A percentile compares a stretch with the other conserved stretches of the same genome.
Conservation (phyloP, 83 land plant species). For the Thuja plicata region DNA sequence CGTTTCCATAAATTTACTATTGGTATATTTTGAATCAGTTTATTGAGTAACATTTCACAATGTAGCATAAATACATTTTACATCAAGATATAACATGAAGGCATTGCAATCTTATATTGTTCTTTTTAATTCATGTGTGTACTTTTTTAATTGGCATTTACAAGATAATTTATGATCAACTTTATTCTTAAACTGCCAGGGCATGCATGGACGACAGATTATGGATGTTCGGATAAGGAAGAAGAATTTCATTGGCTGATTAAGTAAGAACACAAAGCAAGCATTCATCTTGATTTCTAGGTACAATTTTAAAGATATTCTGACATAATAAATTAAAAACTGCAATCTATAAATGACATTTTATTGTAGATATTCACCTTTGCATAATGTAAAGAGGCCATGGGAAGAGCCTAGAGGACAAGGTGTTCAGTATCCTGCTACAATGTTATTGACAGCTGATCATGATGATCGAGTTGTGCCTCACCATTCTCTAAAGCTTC, state of each 20-base stretch:
- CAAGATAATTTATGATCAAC: neutral
- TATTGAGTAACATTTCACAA: neutral
- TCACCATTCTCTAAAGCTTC: conserved; percentile 83
- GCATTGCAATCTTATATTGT: neutral
- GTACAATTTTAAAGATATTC: neutral
- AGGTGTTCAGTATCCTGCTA: conserved; percentile 79
- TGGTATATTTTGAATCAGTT: conserved; percentile 41
- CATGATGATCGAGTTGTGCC: conserved; percentile 99
- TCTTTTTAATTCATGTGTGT: neutral
- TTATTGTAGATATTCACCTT: conserved; percentile 83
- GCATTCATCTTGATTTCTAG: neutral
- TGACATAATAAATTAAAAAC: neutral
- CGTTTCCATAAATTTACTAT: conserved; percentile 98
- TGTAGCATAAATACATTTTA: neutral
- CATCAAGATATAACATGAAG: neutral
- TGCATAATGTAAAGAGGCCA: conserved; percentile 93
- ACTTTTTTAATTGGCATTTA: neutral
- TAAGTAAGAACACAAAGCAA: conserved; percentile 54
- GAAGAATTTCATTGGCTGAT: conserved; percentile 91
- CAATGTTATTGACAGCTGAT: conserved; percentile 94
- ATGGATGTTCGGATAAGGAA: conserved; percentile 95
- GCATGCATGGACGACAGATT: conserved; percentile 98
- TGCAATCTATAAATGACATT: conserved; percentile 1
- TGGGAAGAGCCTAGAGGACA: conserved; percentile 61
- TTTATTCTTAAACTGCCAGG: conserved; percentile 36